Base-by-base conservation (phyloP, 768 basidiomycete species). In the Lyophyllum atratum region DNA sequence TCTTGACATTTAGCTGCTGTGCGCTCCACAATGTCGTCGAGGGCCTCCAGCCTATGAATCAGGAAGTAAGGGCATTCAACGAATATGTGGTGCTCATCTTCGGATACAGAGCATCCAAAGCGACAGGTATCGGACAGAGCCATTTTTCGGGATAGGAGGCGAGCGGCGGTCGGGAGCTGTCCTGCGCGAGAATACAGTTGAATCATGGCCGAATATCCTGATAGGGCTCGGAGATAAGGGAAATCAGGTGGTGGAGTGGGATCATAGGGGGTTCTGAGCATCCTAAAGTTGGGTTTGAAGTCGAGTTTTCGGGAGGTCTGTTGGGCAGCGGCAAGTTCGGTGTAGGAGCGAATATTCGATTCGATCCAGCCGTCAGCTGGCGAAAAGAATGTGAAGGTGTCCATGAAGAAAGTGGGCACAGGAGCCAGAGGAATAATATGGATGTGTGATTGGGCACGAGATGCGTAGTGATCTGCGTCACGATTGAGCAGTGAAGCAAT, bases 321-420 rank as follows among this genome's bases (percentile, higher is more conserved):
- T 19, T 28, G 40, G 25, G 42, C 33, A 4, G 28, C 15, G 21
- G 22, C 14, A 25, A 11, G 42, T 21, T 59, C 42, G 22, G 43
- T 49, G 37, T 48, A 60, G 14, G 39, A 29, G 14, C 47, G 14
- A 21, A 63, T 56, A 31, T 61, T 63, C 1, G 57, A 61, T 50
- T 63, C 60, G 12, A 66, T 66, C 60, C 62, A 66, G 43, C 64
- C 55, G 39, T 61, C 58, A 3, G 34, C n/a, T 1, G 15, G 14
- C 0, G 54, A 46, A 33, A 56, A 57, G 24, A 62, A 56, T 0
- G 61, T 62, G 55, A 49, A 65, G 2, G 33, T 5, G 47, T 65
- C 54, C 64, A 65, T 65, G 31, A 39, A 22, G 52, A 65, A 62
- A 3, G 61, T 65, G 8, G 64, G 59, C 2, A 55, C 7, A 25